A percentile compares a stretch with the other conserved stretches of the same genome.
phyloP scores from a whole-genome alignment of 208 protist species.

The Acanthamoeba divionensis region DNA sequence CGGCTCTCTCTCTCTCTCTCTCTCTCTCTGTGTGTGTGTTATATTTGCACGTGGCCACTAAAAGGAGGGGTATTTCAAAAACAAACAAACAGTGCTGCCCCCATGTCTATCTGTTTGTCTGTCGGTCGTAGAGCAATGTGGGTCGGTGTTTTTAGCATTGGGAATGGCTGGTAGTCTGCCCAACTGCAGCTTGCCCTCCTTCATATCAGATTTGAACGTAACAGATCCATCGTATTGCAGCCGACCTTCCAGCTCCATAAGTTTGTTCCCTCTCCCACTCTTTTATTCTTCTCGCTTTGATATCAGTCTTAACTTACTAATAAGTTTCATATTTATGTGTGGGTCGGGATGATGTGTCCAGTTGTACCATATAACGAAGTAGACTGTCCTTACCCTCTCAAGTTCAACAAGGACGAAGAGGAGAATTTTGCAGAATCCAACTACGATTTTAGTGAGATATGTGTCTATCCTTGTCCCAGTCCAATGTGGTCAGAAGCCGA shows the following conservation, averaged over 20 bases:
- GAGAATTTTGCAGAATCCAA: not conserved
- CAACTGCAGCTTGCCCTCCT: not conserved
- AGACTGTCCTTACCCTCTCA: constrained; percentile 9
- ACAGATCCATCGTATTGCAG: not conserved
- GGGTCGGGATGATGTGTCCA: not conserved
- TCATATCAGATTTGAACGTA: not conserved
- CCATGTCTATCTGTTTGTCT: too few relatives aligned
- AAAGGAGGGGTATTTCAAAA: too few relatives aligned
- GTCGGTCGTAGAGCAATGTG: too few relatives aligned
- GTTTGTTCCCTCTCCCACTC: too few relatives aligned
- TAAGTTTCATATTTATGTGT: not conserved
- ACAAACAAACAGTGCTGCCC: not conserved
- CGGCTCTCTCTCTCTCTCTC: not conserved
- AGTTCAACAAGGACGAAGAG: not conserved
- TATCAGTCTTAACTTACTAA: too few relatives aligned
- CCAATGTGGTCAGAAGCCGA: not conserved
- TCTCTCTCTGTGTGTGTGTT: not conserved
- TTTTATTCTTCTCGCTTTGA: too few relatives aligned
- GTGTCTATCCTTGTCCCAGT: not conserved
- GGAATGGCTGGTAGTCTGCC: too few relatives aligned
- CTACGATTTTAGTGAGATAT: not conserved
- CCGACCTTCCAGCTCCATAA: not conserved
- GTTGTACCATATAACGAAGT: not conserved
- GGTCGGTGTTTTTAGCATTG: too few relatives aligned
- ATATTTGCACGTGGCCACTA: not conserved